Evolutionary conservation across 1,284 basidiomycete genomes (phyloP).

Genomic region (Rhodotorula sp.): DNA sequence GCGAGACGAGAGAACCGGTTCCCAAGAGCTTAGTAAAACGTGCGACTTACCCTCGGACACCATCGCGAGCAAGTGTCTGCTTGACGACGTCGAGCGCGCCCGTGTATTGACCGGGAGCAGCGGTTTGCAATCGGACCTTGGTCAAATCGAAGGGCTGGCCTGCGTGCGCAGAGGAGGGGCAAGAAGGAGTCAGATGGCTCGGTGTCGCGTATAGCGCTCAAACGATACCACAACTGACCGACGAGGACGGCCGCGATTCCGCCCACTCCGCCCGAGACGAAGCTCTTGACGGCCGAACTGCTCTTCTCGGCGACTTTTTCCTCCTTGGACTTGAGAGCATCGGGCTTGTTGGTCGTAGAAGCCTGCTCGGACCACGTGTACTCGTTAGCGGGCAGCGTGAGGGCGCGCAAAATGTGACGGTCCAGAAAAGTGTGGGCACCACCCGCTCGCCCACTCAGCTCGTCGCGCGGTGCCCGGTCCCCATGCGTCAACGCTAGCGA

Average conservation of each 20-base stretch:
- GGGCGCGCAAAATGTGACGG: too few species aligned
- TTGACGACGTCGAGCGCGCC: slow-evolving; percentile 91
- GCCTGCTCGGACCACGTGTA: background rate
- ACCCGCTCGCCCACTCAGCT: too few species aligned
- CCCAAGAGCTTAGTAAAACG: background rate
- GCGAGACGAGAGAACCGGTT: background rate
- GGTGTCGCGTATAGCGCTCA: too few species aligned
- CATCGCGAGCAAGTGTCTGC: slow-evolving; percentile 85
- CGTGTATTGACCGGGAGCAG: slow-evolving; percentile 81
- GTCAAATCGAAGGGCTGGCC: slow-evolving; percentile 98
- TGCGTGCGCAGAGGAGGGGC: slow-evolving; percentile 43
- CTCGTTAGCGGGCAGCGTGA: too few species aligned
- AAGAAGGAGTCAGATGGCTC: too few species aligned
- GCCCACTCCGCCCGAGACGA: slow-evolving; percentile 87
- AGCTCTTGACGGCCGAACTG: slow-evolving; percentile 62
- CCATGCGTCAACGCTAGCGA: too few species aligned
- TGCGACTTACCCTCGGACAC: slow-evolving; percentile 69
- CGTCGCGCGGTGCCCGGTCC: too few species aligned
- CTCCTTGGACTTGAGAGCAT: slow-evolving; percentile 21
- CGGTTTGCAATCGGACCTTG: slow-evolving; percentile 94
- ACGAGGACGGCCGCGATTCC: slow-evolving; percentile 83
- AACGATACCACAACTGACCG: too few species aligned
- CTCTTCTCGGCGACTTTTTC: slow-evolving; percentile 28
- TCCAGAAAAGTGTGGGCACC: too few species aligned
- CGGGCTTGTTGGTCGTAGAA: slow-evolving; percentile 5